Evolutionary conservation across 208 protist genomes (phyloP).

Genomic region (Leishmania major): DNA sequence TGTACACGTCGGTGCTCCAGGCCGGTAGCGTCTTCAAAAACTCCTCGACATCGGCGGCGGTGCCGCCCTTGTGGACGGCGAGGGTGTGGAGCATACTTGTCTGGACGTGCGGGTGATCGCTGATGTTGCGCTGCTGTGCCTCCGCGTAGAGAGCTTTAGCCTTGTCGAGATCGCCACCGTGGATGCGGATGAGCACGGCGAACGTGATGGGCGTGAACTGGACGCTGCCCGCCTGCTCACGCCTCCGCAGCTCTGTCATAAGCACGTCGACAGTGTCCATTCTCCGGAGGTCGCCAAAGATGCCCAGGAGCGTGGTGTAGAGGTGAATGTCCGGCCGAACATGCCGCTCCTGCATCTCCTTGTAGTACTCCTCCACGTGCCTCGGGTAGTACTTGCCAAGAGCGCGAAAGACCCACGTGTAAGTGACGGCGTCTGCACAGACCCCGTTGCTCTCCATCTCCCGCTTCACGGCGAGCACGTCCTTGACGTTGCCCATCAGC

Average conservation of each 20-base stretch:
- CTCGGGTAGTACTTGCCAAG: conserved; percentile 86
- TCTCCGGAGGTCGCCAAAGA: conserved; percentile 73
- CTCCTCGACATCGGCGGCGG: conserved; percentile 24
- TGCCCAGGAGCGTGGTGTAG: conserved; percentile 83
- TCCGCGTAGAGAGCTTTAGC: conserved; percentile 63
- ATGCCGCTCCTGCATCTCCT: conserved; percentile 58
- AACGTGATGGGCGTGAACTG: conserved; percentile 80
- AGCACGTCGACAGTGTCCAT: conserved; percentile 55
- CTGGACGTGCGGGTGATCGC: conserved; percentile 81
- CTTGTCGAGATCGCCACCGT: conserved; percentile 45
- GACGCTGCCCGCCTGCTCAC: conserved; percentile 74
- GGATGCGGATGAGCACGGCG: conserved; percentile 78
- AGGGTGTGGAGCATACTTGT: conserved; percentile 81
- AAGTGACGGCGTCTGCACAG: conserved; percentile 68
- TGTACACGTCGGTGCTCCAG: conserved; percentile 85
- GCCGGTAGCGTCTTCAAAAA: conserved; percentile 54
- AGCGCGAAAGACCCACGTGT: conserved; percentile 79
- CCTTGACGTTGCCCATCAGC: conserved; percentile 88
- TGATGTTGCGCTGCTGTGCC: conserved; percentile 62
- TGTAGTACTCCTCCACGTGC: conserved; percentile 74
- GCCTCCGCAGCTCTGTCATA: conserved; percentile 64
- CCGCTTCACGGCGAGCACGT: conserved; percentile 65
- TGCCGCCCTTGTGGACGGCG: conserved; percentile 28
- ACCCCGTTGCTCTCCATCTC: conserved; percentile 64
- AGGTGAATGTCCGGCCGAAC: conserved; percentile 77